These are phyloP conservation scores for Lecanosticta acicola DNA, from an alignment of 2,329 filamentous ascomycete genomes.

Conservation along the genomic window DNA sequence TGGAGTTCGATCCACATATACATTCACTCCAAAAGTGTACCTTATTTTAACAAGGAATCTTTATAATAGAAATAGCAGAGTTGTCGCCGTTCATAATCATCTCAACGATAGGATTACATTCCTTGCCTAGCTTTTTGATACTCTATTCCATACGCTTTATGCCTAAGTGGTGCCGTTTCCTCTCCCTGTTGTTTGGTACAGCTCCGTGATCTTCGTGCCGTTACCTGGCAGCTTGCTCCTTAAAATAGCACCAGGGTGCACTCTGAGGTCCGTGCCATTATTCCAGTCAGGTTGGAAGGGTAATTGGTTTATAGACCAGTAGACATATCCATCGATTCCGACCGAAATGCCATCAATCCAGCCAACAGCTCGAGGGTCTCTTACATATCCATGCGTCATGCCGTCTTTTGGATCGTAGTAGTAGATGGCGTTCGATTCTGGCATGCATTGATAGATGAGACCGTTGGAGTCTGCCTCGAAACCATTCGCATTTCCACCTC, in stretches of 20 bases:
- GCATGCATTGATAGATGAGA: slow-evolving; percentile 45
- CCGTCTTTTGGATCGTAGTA: slow-evolving; percentile 39
- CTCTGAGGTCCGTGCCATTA: slow-evolving; percentile 39
- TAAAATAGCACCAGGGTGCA: slow-evolving; percentile 43
- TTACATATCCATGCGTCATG: slow-evolving; percentile 35
- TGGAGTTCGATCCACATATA: no score
- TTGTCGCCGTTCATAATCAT: no score
- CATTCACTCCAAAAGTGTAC: no score
- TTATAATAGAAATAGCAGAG: no score
- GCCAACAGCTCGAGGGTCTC: slow-evolving; percentile 39
- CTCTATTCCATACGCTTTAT: no score
- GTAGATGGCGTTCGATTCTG: slow-evolving; percentile 42
- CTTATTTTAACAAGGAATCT: no score
- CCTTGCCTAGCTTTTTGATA: background rate
- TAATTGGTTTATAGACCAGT: slow-evolving; percentile 48
- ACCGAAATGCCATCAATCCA: slow-evolving; percentile 42
- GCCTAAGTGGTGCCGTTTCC: background rate
- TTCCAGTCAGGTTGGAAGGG: slow-evolving; percentile 47
- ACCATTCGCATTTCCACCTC: slow-evolving; percentile 43
- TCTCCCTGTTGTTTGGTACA: slow-evolving; percentile 14
- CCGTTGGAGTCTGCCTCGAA: slow-evolving; percentile 43
- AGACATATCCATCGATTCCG: slow-evolving; percentile 43
- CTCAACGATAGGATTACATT: no score
- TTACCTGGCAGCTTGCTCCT: slow-evolving; percentile 39
- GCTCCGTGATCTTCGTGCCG: slow-evolving; percentile 35